Conservation (phyloP, 805 yeast genomes). For the Yarrowia hollandica region DNA sequence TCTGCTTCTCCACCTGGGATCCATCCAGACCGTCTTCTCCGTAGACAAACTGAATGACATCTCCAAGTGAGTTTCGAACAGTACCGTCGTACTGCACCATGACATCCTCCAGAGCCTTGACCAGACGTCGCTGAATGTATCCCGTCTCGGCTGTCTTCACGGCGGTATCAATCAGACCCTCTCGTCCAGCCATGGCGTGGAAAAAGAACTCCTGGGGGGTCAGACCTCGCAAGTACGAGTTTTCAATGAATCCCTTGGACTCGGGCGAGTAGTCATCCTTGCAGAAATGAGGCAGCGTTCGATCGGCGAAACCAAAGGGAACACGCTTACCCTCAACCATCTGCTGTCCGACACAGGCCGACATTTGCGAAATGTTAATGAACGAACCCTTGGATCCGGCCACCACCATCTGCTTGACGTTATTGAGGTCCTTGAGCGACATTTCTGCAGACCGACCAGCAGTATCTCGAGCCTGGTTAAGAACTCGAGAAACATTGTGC, state of each 20-base stretch:
- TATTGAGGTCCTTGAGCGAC: constrained; percentile 88
- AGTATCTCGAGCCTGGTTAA: constrained; percentile 98
- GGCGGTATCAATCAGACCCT: constrained; percentile 98
- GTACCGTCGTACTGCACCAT: constrained; percentile 99
- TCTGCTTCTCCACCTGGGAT: constrained; percentile 94
- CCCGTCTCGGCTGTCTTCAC: constrained; percentile 99
- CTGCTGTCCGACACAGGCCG: constrained; percentile 99
- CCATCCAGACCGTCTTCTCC: constrained; percentile 99
- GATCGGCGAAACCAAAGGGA: constrained; percentile 94
- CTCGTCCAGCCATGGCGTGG: constrained; percentile 99
- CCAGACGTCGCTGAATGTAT: constrained; percentile 96
- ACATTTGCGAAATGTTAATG: constrained; percentile 98
- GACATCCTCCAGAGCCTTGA: constrained; percentile 93
- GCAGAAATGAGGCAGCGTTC: constrained; percentile 96
- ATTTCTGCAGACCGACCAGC: constrained; percentile 99
- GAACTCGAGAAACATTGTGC: constrained; percentile 90
- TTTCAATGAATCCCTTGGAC: constrained; percentile 96
- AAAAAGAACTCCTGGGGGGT: constrained; percentile 98
- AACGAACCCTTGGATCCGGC: constrained; percentile 99
- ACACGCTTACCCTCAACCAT: constrained; percentile 99
- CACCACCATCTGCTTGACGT: constrained; percentile 98
- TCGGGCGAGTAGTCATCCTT: constrained; percentile 99
- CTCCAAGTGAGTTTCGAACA: constrained; percentile 96
- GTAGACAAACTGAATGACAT: constrained; percentile 89
- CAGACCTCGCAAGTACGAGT: constrained; percentile 93